A percentile compares a stretch with the other conserved stretches of the same genome.
Conservation (phyloP, 345 rosid species). For the Euclidium syriacum region DNA sequence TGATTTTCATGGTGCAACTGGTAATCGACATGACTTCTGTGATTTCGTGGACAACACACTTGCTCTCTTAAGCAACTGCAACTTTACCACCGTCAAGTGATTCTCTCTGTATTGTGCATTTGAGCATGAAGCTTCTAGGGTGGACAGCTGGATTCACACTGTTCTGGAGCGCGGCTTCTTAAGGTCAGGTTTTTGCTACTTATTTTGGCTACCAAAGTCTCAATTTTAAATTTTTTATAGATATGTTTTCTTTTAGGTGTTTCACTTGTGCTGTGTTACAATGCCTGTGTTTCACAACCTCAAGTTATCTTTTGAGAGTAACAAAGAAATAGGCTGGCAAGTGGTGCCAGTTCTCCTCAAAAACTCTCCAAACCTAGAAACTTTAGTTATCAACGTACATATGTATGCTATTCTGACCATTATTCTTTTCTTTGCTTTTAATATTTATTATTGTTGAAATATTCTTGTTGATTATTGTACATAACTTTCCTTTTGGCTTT, state of each 20-base stretch:
- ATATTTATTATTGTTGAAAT: too few relatives aligned
- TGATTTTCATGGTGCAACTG: neutral
- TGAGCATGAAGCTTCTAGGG: too few relatives aligned
- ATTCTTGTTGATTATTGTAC: too few relatives aligned
- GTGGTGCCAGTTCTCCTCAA: constrained; percentile 16
- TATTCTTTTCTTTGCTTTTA: neutral
- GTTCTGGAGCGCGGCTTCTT: too few relatives aligned
- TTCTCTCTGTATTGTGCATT: too few relatives aligned
- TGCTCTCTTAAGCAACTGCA: too few relatives aligned
- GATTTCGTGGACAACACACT: too few relatives aligned
- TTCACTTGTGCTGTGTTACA: neutral
- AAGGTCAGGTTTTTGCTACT: constrained; percentile 7
- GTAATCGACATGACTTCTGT: too few relatives aligned
- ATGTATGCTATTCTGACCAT: neutral
- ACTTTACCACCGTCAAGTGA: too few relatives aligned
- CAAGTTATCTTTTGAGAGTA: constrained; percentile 12
- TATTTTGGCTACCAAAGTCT: too few relatives aligned
- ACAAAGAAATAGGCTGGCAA: constrained; percentile 19
- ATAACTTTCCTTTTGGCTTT: neutral
- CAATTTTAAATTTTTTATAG: too few relatives aligned
- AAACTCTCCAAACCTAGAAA: constrained; percentile 17
- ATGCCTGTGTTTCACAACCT: constrained; percentile 16
- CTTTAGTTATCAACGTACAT: constrained; percentile 16
- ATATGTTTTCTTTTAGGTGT: neutral
- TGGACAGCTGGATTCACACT: too few relatives aligned